Evolutionary conservation across 805 yeast genomes (phyloP).

Genomic region (Wickerhamomyces silvicola): DNA sequence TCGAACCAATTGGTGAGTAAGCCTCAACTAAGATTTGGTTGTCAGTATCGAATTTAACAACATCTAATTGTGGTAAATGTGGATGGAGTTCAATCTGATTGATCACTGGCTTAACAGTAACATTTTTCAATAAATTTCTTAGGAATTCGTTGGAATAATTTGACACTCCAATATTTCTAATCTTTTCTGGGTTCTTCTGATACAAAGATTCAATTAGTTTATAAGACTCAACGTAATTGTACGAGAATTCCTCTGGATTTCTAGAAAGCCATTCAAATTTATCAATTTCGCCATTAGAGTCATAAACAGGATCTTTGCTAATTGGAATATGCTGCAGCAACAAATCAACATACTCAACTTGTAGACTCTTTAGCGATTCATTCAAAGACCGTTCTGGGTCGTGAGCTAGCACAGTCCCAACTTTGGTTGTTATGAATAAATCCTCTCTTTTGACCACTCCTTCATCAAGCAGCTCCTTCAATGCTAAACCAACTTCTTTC

Average conservation of each 20-base stretch:
- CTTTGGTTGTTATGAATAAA: constrained; percentile 64
- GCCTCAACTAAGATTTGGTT: constrained; percentile 50
- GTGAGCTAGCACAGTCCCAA: constrained; percentile 51
- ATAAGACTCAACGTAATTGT: constrained; percentile 41
- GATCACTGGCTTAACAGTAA: constrained; percentile 41
- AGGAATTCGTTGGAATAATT: constrained; percentile 37
- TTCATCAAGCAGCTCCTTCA: too few relatives aligned
- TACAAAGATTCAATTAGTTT: constrained; percentile 47
- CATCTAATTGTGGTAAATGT: constrained; percentile 53
- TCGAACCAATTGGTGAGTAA: constrained; percentile 59
- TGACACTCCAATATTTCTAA: constrained; percentile 49
- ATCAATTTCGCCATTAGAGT: constrained; percentile 46
- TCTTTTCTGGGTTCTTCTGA: constrained; percentile 36
- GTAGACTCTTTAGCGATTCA: constrained; percentile 51
- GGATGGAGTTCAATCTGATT: constrained; percentile 70
- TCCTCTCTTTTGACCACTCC: constrained; percentile 45
- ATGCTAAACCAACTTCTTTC: too few relatives aligned
- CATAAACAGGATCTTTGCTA: constrained; percentile 37
- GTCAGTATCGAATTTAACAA: constrained; percentile 42
- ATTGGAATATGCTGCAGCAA: constrained; percentile 81
- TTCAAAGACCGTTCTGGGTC: constrained; percentile 47
- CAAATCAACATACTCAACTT: constrained; percentile 70
- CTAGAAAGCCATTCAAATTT: too few relatives aligned
- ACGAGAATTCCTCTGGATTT: constrained; percentile 34
- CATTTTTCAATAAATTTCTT: constrained; percentile 31